A percentile compares a stretch with the other conserved stretches of the same genome.
Evolutionary conservation across 306 rosid genomes (phyloP).

Genomic region (Cucumis hystrix): DNA sequence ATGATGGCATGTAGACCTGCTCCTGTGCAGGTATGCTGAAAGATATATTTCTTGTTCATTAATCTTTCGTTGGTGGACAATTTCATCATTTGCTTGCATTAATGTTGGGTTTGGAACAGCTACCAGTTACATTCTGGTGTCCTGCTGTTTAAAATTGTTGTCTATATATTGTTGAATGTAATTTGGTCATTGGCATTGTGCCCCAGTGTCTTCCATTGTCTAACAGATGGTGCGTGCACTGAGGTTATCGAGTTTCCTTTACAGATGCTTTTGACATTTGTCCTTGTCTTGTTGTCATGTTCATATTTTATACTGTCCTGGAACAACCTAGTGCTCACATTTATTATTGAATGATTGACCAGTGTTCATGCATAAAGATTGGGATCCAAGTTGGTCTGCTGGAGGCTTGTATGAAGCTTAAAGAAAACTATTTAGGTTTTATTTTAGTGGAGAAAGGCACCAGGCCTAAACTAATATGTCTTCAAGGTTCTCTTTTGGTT

Average conservation of each 20-base stretch:
- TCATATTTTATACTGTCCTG: not conserved
- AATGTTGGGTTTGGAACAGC: not conserved
- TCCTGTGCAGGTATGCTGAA: constrained; percentile 57
- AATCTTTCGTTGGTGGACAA: not conserved
- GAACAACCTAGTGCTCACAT: not conserved
- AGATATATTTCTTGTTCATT: not conserved
- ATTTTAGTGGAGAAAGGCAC: not conserved
- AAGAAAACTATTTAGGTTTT: not conserved
- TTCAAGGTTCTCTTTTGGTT: not conserved
- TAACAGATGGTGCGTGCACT: not conserved
- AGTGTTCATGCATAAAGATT: not conserved
- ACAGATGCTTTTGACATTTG: not conserved
- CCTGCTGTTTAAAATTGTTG: not conserved
- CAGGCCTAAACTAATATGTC: not conserved
- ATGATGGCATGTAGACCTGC: constrained; percentile 99
- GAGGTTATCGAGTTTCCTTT: not conserved
- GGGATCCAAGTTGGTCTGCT: not conserved
- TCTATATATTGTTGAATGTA: not conserved
- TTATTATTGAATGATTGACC: not conserved
- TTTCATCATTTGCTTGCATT: not conserved
- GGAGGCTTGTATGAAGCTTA: not conserved
- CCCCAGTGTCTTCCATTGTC: not conserved
- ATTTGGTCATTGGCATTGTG: not conserved
- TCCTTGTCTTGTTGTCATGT: not conserved
- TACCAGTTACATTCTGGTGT: not conserved